Evolutionary conservation across 2,329 filamentous ascomycete species (phyloP).

Genomic region (Xylariaceae sp.): DNA sequence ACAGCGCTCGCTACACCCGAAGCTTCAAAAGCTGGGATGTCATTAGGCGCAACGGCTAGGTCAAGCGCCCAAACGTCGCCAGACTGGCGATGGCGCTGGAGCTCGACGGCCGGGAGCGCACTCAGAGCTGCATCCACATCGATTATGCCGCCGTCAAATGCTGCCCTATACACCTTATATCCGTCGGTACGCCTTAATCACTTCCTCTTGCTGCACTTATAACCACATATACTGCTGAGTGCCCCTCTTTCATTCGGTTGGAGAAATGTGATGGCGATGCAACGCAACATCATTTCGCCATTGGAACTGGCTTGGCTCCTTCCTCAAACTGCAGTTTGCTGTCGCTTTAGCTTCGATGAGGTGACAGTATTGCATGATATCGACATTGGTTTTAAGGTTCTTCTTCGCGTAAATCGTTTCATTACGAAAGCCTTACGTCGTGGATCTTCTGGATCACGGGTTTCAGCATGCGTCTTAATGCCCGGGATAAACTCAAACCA

Average conservation of each 20-base stretch:
- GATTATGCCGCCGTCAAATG: conserved; percentile 21
- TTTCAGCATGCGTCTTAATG: no score
- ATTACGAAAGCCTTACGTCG: no score
- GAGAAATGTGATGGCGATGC: conserved; percentile 21
- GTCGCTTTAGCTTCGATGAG: conserved; percentile 29
- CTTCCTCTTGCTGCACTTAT: background rate
- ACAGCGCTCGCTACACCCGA: conserved; percentile 33
- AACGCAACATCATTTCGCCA: conserved; percentile 20
- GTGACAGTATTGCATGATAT: conserved; percentile 30
- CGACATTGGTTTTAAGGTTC: no score
- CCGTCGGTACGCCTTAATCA: conserved; percentile 27
- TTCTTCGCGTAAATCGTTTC: no score
- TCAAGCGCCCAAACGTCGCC: conserved; percentile 32
- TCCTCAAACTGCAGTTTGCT: conserved; percentile 27
- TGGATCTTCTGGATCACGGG: no score
- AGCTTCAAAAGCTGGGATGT: conserved; percentile 37
- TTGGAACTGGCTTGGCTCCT: conserved; percentile 26
- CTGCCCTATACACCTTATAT: conserved; percentile 43
- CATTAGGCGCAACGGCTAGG: conserved; percentile 41
- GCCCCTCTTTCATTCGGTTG: background rate
- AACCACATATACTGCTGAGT: background rate
- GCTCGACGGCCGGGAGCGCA: conserved; percentile 34
- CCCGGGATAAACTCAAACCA: no score
- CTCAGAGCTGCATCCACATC: conserved; percentile 28
- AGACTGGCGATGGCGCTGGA: conserved; percentile 27